Evolutionary conservation across 225 moss, liverwort and hornwort species (phyloP).

Genomic region (Polytrichum formosum): DNA sequence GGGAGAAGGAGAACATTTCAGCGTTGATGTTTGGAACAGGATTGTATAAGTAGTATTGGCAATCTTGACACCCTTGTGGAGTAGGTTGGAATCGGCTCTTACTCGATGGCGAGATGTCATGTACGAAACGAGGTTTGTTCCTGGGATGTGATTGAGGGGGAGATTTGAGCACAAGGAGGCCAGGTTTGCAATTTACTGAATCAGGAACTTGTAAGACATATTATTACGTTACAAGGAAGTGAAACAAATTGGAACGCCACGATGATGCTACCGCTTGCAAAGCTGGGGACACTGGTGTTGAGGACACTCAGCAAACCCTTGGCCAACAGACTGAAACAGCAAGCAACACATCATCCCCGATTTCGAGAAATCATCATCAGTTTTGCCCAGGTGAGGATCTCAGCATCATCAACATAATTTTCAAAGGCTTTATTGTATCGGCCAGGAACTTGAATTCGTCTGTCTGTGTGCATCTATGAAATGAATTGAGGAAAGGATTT

Average conservation of each 20-base stretch:
- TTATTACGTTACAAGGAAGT: background rate
- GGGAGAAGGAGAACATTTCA: background rate
- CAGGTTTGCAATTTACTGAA: too few relatives aligned
- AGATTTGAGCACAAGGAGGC: background rate
- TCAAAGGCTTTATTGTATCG: too few relatives aligned
- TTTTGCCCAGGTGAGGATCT: conserved; percentile 77
- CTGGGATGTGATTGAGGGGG: background rate
- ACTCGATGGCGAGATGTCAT: background rate
- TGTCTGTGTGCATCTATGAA: too few relatives aligned
- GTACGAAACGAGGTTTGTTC: background rate
- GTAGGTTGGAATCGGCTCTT: background rate
- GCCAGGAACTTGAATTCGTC: too few relatives aligned
- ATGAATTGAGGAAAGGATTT: too few relatives aligned
- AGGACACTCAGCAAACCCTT: conserved; percentile 95
- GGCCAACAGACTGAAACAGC: conserved; percentile 71
- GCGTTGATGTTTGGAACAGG: background rate
- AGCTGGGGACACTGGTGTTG: conserved; percentile 87
- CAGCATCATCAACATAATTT: too few relatives aligned
- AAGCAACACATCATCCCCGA: conserved; percentile 74
- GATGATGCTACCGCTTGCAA: conserved; percentile 89
- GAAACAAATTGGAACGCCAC: conserved; percentile 1
- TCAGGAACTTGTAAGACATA: background rate
- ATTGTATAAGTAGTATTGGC: background rate
- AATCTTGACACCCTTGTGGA: background rate
- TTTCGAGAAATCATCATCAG: conserved; percentile 80